Conservation (phyloP, 2,329 filamentous ascomycete genomes). For the Curvularia sp. region DNA sequence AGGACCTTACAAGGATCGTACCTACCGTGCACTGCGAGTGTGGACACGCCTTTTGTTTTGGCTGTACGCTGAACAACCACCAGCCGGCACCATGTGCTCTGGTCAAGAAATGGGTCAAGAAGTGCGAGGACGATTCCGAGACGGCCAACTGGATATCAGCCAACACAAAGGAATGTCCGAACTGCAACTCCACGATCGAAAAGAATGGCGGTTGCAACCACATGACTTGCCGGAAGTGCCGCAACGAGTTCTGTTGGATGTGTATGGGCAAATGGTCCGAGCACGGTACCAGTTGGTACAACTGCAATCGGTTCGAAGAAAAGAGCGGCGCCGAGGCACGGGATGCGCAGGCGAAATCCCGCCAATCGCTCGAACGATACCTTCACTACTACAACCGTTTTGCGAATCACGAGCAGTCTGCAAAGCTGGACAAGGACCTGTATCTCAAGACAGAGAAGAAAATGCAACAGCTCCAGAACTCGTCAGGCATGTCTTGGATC, state of each 20-base stretch:
- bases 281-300: slow-evolving; percentile 99
- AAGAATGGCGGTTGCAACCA: slow-evolving; percentile 99
- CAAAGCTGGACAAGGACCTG: slow-evolving; percentile 94
- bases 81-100: slow-evolving; percentile 90
- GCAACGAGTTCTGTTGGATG: slow-evolving; percentile 99
- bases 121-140: slow-evolving; percentile 97
- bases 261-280: slow-evolving; percentile 99
- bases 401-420: slow-evolving; percentile 97
- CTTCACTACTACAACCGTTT: slow-evolving; percentile 99
- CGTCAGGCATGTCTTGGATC: slow-evolving; percentile 97
- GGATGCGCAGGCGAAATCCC: slow-evolving; percentile 88
- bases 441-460: slow-evolving; percentile 98
- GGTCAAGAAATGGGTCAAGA: slow-evolving; percentile 96
- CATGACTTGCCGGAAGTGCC: slow-evolving; percentile 96
- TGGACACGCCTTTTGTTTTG: slow-evolving; percentile 91
- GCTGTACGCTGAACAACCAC: slow-evolving; percentile 87
- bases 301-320: slow-evolving; percentile 96
- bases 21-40: slow-evolving; percentile 89
- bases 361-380: slow-evolving; percentile 92
- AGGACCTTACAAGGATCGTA: slow-evolving; percentile 82
- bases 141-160: slow-evolving; percentile 99
- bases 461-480: slow-evolving; percentile 94
- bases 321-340: slow-evolving; percentile 90
- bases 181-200: slow-evolving; percentile 95
- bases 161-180: slow-evolving; percentile 97